These are phyloP conservation scores for Populus tomentosa DNA, from an alignment of 441 rosid genomes.

Conservation along the genomic window DNA sequence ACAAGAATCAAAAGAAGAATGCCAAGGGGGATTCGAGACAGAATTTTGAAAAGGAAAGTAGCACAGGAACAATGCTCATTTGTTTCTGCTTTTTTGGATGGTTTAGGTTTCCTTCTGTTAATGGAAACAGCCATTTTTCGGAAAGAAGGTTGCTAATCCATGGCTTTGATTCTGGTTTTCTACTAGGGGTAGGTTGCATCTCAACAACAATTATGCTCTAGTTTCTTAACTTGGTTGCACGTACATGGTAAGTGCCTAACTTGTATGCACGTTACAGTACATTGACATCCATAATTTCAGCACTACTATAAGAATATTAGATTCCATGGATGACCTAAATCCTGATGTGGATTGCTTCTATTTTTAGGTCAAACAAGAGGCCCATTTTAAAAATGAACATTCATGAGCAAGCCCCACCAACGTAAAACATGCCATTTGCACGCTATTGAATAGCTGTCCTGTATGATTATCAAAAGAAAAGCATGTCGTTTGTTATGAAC, in stretches of 20 bases:
- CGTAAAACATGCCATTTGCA: not conserved
- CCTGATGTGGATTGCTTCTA: not conserved
- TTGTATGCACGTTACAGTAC: slow-evolving; percentile 29
- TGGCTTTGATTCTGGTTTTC: slow-evolving; percentile 24
- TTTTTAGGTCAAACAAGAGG: not conserved
- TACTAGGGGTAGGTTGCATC: slow-evolving; percentile 10
- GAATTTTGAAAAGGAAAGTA: slow-evolving; percentile 30
- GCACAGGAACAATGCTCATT: slow-evolving; percentile 19
- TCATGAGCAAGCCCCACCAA: not conserved
- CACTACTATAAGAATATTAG: not conserved
- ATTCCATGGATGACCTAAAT: not conserved
- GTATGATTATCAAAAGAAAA: too few relatives aligned
- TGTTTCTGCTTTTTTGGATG: slow-evolving; percentile 30
- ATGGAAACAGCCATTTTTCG: slow-evolving; percentile 47
- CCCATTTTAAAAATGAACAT: too few relatives aligned
- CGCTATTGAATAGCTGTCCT: too few relatives aligned
- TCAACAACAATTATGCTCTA: not conserved
- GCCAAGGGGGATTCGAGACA: slow-evolving; percentile 42
- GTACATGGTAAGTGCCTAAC: slow-evolving; percentile 20
- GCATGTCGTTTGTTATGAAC: too few relatives aligned
- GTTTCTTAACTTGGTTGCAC: slow-evolving; percentile 39
- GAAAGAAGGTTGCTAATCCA: not conserved
- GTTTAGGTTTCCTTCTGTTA: slow-evolving; percentile 46
- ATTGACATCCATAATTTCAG: not conserved
- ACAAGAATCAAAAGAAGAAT: slow-evolving; percentile 42